Conservation (phyloP, 345 rosid genomes). For the Anastatica hierochuntica region DNA sequence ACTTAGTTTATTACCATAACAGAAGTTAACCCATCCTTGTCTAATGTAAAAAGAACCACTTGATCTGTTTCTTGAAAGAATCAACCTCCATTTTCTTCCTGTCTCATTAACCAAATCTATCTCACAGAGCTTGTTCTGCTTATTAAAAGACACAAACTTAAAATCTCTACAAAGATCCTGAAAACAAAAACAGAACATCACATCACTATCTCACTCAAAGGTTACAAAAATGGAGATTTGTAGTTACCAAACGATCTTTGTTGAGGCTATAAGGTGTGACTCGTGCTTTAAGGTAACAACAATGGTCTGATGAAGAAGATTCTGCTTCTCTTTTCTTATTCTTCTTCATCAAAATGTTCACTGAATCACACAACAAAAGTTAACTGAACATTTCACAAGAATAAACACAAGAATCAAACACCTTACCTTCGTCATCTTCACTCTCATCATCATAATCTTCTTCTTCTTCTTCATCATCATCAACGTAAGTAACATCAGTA, state of each 20-base stretch:
- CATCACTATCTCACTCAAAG: too few species aligned
- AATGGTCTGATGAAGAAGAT: neutral
- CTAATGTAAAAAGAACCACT: conserved; percentile 22
- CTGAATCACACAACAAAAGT: too few species aligned
- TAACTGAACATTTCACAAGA: too few species aligned
- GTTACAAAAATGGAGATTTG: neutral
- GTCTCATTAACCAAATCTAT: conserved; percentile 10
- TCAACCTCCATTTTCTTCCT: conserved; percentile 15
- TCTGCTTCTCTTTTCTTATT: conserved; percentile 7
- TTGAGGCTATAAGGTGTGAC: conserved; percentile 15
- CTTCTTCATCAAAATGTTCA: too few species aligned
- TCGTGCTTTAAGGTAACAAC: conserved; percentile 4
- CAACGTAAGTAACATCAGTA: neutral
- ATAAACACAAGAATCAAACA: too few species aligned
- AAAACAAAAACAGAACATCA: neutral
- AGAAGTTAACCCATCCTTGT: conserved; percentile 17
- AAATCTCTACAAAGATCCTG: conserved; percentile 17
- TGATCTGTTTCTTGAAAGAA: conserved; percentile 12
- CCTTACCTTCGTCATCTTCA: too few species aligned
- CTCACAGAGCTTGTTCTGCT: conserved; percentile 2
- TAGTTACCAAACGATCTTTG: conserved; percentile 20
- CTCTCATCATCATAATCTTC: too few species aligned
- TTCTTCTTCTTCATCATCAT: too few species aligned
- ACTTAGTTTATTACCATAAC: neutral
- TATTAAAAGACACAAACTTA: neutral